These are phyloP conservation scores for Miscanthus lutarioriparius DNA, from an alignment of 176 grass and related monocot species.

Conservation along the genomic window DNA sequence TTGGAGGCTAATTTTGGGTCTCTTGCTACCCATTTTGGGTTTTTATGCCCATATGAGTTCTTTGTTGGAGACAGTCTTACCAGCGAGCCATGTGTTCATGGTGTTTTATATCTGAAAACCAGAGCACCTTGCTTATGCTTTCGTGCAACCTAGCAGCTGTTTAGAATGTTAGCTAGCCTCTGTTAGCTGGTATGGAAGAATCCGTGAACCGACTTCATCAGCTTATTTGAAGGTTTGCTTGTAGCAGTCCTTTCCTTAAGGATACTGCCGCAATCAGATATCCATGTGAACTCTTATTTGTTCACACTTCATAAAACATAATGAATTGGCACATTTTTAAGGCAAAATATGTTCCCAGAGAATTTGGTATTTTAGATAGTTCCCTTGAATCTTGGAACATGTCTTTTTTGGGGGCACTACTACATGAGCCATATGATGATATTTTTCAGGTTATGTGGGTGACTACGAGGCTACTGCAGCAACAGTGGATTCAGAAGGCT, in stretches of 20 bases:
- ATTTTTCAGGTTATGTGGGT: conserved; percentile 57
- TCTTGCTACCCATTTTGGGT: no score
- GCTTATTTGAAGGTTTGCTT: neutral
- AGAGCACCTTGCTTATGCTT: neutral
- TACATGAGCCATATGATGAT: neutral
- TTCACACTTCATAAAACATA: neutral
- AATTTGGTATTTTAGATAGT: neutral
- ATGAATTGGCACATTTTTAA: neutral
- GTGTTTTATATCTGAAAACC: conserved; percentile 13
- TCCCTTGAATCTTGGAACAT: neutral
- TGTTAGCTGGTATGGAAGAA: neutral
- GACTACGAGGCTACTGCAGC: conserved; percentile 49
- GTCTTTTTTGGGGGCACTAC: neutral
- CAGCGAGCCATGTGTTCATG: neutral
- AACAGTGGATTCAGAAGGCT: conserved; percentile 56
- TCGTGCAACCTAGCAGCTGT: conserved; percentile 19
- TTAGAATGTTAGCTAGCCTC: neutral
- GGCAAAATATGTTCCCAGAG: neutral
- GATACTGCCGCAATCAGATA: neutral
- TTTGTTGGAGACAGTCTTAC: no score
- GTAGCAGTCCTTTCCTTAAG: neutral
- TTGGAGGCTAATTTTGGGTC: no score
- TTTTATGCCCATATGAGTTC: no score
- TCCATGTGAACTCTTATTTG: neutral
- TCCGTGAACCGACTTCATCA: neutral